Evolutionary conservation across 805 yeast species (phyloP), one percentile per base, ranked within the genome.

Genomic region (Nakazawaea wyomingensis): DNA sequence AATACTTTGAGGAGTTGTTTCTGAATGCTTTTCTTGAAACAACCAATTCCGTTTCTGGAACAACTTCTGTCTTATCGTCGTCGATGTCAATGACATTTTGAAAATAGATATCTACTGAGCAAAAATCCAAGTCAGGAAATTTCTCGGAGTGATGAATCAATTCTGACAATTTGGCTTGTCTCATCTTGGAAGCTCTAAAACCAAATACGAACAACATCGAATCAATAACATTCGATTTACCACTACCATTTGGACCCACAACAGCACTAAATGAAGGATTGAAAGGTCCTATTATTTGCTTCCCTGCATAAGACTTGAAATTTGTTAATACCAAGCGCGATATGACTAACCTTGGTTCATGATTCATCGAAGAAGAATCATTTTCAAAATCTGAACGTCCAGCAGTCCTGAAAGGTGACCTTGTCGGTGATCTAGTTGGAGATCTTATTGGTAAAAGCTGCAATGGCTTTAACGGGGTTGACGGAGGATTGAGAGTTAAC

Each of bases 221-320:
- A 60, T 93, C 99, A 85, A 93, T 90, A 80, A 93, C 85, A 57
- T 93, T 93, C 33, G 96, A 85, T 65, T 93, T 93, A 6, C 99
- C 99, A 1, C 97, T 85, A 27, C 99, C 99, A 60, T 93, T 93
- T 4, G 99, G 99, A 0, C 99, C 99, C 11, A 93, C 97, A 9
- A 93, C 95, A 0, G 99, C 98, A 9, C 96, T 86, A 56, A 93
- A 95, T 4, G 95, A 87, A 29, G 90, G 65, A 54, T 93, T 85
- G 62, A 93, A 93, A 0, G 99, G 99, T 0, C 99, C 99, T 39
- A 93, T 85, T 5, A 78, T 77, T 64, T 93, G 98, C 14, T 73
- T 67, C 0, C 99, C 99, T 1, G 97, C 98, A 59, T 93, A 93
- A 0, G 97, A 89, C 59, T 93, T 93, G 74, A 93, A 93, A 59